phyloP scores from a whole-genome alignment of 2,329 filamentous ascomycete species.

The Diaporthe aspalathi region DNA sequence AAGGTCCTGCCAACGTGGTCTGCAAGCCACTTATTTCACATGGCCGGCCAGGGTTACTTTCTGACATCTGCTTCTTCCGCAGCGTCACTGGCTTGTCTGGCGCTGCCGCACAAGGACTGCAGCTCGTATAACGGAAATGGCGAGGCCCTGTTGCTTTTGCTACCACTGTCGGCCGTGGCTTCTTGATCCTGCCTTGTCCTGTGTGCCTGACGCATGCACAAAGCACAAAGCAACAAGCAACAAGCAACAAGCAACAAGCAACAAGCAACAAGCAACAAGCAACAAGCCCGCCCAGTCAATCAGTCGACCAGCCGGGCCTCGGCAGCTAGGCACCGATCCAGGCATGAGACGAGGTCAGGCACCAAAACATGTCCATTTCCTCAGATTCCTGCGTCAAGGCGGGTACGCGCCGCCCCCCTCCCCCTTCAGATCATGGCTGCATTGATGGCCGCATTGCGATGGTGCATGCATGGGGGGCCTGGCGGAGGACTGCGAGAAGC shows the following conservation, averaged over 20 bases:
- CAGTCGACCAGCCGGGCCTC: not conserved
- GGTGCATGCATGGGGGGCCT: slow-evolving; percentile 12
- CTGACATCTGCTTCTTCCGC: slow-evolving; percentile 2
- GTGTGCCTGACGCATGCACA: too few species aligned
- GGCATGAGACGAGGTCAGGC: slow-evolving; percentile 8
- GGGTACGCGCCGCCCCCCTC: not conserved
- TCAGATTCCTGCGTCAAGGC: not conserved
- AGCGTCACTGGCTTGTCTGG: slow-evolving; percentile 9
- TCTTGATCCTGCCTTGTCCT: slow-evolving; percentile 4
- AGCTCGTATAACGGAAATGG: slow-evolving; percentile 18
- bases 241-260: too few species aligned
- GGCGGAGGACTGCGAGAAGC: not conserved
- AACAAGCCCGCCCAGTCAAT: not conserved
- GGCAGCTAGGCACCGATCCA: not conserved
- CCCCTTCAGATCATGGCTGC: slow-evolving; percentile 24
- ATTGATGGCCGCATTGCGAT: slow-evolving; percentile 22
- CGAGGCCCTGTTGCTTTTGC: not conserved
- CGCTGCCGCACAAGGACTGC: slow-evolving; percentile 1
- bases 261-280: too few species aligned
- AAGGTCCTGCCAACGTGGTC: not conserved
- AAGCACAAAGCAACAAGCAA: too few species aligned
- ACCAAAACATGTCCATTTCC: not conserved
- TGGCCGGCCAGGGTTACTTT: not conserved
- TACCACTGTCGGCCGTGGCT: not conserved
- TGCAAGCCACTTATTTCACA: slow-evolving; percentile 25